Evolutionary conservation across 352 stramenopile species (phyloP).

Genomic region (Globisporangium sylvaticum): DNA sequence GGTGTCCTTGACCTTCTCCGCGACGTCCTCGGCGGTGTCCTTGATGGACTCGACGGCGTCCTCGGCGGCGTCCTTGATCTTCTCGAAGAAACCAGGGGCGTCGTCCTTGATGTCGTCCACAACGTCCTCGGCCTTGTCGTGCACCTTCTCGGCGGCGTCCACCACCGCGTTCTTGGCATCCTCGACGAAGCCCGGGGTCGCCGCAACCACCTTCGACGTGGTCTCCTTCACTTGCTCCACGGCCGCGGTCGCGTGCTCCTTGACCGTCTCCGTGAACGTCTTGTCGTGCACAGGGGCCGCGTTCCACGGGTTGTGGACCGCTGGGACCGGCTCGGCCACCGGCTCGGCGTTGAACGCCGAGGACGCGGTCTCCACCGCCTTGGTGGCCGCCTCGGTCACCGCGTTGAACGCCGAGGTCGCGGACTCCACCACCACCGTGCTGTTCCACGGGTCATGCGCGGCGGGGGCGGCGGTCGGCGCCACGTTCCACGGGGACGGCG

Average conservation of each 20-base stretch:
- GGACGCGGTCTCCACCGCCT: conserved; percentile 10
- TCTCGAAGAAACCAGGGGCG: not conserved
- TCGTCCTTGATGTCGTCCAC: conserved; percentile 21
- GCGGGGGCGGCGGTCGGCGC: conserved; percentile 19
- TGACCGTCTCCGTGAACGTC: conserved; percentile 18
- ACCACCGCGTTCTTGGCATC: conserved; percentile 20
- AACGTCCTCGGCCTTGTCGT: conserved; percentile 20
- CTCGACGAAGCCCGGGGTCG: conserved; percentile 18
- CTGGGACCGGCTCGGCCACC: not conserved
- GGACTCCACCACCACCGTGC: conserved; percentile 22
- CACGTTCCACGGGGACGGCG: conserved; percentile 55
- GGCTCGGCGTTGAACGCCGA: conserved; percentile 33
- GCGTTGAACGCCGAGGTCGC: conserved; percentile 7
- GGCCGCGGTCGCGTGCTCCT: conserved; percentile 12
- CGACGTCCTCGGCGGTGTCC: conserved; percentile 8
- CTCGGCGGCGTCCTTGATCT: conserved; percentile 16
- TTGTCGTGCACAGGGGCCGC: conserved; percentile 25
- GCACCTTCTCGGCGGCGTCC: conserved; percentile 2
- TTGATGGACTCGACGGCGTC: conserved; percentile 15
- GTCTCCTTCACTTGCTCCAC: conserved; percentile 17
- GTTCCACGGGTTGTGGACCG: conserved; percentile 35
- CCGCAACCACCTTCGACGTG: conserved; percentile 12
- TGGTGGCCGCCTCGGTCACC: conserved; percentile 19
- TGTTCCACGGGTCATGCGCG: conserved; percentile 48
- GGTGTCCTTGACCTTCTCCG: conserved; percentile 18